Evolutionary conservation across 176 grass and related monocot species (phyloP), one percentile per base, ranked within the genome.

Genomic region (Oryza glumipatula): DNA sequence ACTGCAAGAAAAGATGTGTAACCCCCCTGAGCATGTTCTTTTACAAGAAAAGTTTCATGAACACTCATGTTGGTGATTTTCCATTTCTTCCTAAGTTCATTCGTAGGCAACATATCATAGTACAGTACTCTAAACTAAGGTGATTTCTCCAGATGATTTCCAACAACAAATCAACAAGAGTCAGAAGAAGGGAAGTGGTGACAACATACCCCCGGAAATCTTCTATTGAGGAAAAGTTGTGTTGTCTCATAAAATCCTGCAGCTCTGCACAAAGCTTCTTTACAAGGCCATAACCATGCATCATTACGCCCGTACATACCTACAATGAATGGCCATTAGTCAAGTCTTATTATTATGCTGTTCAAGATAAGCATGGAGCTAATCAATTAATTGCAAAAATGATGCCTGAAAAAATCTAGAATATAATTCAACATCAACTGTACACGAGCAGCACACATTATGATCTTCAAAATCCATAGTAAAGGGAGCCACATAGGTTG

Each of bases 261-360:
- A 99, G 80, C 65, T 99, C 94, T 16, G 80, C 73, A 56, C 94
- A 94, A 28, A 99, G 93, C 72, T 99, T 96, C 81, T 96, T 96
- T 41, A 99, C 97, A 89, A 99, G 86, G 36, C 88, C 88, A 88
- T 99, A 96, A 54, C 97, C 97, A 91, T 96, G 97, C 72, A 99
- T 96, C 97, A 99, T 99, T 32, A 99, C 94, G 17, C 94, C 92
- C 3, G 94, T 99, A 64, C 97, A 99, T 71, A 99, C 93, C 92
- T 96, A 82, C 74, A 21, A 47, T 69, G 74, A 83, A 74, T 51
- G 68, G 63, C 36, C 32, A 84, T 72, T 7, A 45, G 35, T 48
- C 36, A 74, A n/a, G 12, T 51, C 23, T 78, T 30, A 11, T n/a
- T 63, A 10, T 66, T 86, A 77, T 23, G 77, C 2, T 13, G 54